Percentiles rank a stretch among this genome's conserved stretches.
phyloP scores from a whole-genome alignment of 129 eudicot species.

The Centaurea solstitialis region DNA sequence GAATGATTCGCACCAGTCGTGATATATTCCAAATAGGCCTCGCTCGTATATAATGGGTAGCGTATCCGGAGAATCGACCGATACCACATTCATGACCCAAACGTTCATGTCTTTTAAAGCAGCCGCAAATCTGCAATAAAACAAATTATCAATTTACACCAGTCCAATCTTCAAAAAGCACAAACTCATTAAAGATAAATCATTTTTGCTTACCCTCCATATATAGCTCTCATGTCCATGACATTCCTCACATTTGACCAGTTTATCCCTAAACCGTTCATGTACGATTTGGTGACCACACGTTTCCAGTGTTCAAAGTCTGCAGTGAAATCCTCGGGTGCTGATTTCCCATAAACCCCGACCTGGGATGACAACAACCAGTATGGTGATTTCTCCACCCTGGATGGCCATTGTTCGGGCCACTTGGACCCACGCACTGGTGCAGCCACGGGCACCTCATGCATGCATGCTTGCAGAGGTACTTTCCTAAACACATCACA shows the following conservation, averaged over 20 bases:
- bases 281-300: conserved; percentile 73
- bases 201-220: conserved; percentile 72
- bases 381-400: conserved; percentile 63
- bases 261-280: conserved; percentile 71
- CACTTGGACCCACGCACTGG: conserved; percentile 67
- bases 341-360: conserved; percentile 95
- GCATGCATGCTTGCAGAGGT: conserved; percentile 86
- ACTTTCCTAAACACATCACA: conserved; percentile 58
- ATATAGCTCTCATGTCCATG: conserved; percentile 89
- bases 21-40: conserved; percentile 87
- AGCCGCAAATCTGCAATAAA: conserved; percentile 77
- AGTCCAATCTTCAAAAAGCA: neutral
- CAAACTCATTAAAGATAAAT: neutral
- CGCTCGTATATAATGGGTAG: conserved; percentile 84
- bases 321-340: conserved; percentile 87
- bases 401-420: conserved; percentile 83
- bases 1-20: conserved; percentile 94
- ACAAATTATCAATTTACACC: neutral
- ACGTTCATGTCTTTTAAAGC: conserved; percentile 68
- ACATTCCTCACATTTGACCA: conserved; percentile 88
- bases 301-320: conserved; percentile 94
- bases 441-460: conserved; percentile 61
- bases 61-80: conserved; percentile 79
- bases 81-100: conserved; percentile 88
- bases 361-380: conserved; percentile 75